Evolutionary conservation across 2,329 filamentous ascomycete genomes (phyloP), one percentile per base, ranked within the genome.

Genomic region (Xylogone sp.): DNA sequence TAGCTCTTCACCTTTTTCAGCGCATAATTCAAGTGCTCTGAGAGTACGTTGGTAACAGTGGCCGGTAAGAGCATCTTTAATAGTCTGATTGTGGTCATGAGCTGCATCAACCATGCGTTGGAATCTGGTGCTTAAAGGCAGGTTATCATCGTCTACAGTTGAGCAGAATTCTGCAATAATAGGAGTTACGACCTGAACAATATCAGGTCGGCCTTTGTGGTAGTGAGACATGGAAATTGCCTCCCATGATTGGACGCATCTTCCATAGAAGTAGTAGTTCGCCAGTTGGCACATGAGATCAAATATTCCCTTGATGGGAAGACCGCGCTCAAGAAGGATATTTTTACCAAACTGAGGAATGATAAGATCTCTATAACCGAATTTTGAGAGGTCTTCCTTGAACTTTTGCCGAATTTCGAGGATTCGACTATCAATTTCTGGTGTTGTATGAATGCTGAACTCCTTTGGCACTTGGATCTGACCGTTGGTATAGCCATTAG

Each of bases 241-340:
- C 48, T 62, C 56, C 57, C 56, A 62, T 44, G 54, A 55, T 16
- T 49, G 48, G 3, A 55, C 53, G 43, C 55, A 58, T 49, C 49
- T 43, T n/a, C 57, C 58, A n/a, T 58, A 62, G 52, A 56, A 56
- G 18, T 57, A 50, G n/a, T 51, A 48, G 31, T 44, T 55, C 21
- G 59, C 58, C 12, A 62, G 57, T 49, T 58, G 58, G 24, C 54
- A 52, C 42, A 54, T 46, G 6, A 62, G 42, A 43, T 61, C 59
- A 21, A 56, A 47, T 44, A 42, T 43, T 21, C 49, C 55, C 43
- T 61, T 62, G 22, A 53, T 49, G 2, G 59, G 48, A 5, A 54
- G 43, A 3, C 48, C 44, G 3, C 46, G 43, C 2, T 39, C 43
- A 13, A 50, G 39, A 8, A 57, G 48, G 2, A 53, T 29, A 18